These are phyloP conservation scores for Ascoidea asiatica DNA, from an alignment of 805 yeast genomes.

Conservation along the genomic window DNA sequence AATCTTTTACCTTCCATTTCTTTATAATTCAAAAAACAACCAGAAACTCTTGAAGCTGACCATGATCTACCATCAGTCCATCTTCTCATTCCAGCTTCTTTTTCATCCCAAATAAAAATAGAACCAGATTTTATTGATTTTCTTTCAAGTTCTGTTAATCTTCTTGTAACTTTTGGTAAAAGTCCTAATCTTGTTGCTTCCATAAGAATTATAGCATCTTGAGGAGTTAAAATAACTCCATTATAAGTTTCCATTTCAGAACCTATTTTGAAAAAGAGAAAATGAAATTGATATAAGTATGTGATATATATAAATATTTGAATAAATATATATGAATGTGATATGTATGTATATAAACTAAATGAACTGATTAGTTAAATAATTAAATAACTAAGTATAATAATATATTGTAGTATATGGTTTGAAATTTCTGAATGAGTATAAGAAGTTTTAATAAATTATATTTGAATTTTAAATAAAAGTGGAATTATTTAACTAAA, in stretches of 20 bases:
- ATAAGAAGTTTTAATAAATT: no score
- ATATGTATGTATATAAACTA: no score
- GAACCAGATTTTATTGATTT: conserved; percentile 40
- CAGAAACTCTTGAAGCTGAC: conserved; percentile 60
- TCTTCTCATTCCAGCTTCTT: conserved; percentile 55
- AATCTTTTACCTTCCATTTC: conserved; percentile 32
- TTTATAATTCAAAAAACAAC: conserved; percentile 46
- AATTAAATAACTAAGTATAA: no score
- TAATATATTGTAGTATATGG: no score
- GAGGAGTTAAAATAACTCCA: conserved; percentile 42
- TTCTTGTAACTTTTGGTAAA: conserved; percentile 43
- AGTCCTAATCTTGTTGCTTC: conserved; percentile 49
- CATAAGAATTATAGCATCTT: conserved; percentile 49
- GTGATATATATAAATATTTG: no score
- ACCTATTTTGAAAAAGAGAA: background rate
- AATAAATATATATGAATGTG: no score
- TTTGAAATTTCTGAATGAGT: no score
- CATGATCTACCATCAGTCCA: conserved; percentile 73
- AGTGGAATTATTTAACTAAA: no score
- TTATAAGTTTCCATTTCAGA: conserved; percentile 40
- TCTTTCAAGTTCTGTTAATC: conserved; percentile 46
- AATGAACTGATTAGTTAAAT: no score
- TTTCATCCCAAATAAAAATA: conserved; percentile 61
- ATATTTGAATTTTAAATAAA: no score
- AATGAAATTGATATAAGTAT: background rate